Percentiles rank a stretch among this genome's conserved stretches.
Evolutionary conservation across 352 stramenopile species (phyloP).

Genomic region (Phytophthora meadii): DNA sequence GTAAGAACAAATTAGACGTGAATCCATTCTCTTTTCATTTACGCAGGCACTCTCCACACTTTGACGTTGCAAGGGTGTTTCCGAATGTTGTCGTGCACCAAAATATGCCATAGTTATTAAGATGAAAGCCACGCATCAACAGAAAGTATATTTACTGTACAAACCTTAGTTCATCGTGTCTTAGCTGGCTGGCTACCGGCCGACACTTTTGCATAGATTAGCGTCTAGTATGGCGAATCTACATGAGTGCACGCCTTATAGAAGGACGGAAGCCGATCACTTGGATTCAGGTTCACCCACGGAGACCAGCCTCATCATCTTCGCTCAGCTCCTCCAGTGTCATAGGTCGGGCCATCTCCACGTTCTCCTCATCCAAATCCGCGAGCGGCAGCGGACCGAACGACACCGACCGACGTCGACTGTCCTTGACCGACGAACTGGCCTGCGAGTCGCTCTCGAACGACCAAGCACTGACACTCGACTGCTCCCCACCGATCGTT

Average conservation of each 20-base stretch:
- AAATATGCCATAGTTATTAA: too few relatives aligned
- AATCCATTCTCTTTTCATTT: too few relatives aligned
- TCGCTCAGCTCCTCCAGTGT: conserved; percentile 31
- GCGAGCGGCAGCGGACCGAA: conserved; percentile 34
- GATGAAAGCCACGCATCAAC: too few relatives aligned
- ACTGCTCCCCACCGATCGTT: conserved; percentile 17
- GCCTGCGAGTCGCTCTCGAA: conserved; percentile 43
- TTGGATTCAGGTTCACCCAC: background rate
- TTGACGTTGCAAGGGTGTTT: too few relatives aligned
- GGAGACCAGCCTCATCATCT: conserved; percentile 15
- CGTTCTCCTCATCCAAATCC: conserved; percentile 22
- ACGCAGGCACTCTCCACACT: too few relatives aligned
- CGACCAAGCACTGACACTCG: conserved; percentile 32
- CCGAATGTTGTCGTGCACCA: too few relatives aligned
- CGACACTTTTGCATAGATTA: too few relatives aligned
- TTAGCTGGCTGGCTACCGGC: too few relatives aligned
- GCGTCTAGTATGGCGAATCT: too few relatives aligned
- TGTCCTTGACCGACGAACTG: conserved; percentile 33
- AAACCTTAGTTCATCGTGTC: too few relatives aligned
- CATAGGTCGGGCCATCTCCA: conserved; percentile 16
- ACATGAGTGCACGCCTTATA: background rate
- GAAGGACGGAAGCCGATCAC: background rate
- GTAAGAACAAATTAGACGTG: conserved; percentile 9
- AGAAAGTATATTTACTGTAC: background rate
- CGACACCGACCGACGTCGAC: conserved; percentile 37